Percentiles rank a stretch among this genome's conserved stretches.
Conservation (phyloP, 352 stramenopile species). For the Peronospora belbahrii region DNA sequence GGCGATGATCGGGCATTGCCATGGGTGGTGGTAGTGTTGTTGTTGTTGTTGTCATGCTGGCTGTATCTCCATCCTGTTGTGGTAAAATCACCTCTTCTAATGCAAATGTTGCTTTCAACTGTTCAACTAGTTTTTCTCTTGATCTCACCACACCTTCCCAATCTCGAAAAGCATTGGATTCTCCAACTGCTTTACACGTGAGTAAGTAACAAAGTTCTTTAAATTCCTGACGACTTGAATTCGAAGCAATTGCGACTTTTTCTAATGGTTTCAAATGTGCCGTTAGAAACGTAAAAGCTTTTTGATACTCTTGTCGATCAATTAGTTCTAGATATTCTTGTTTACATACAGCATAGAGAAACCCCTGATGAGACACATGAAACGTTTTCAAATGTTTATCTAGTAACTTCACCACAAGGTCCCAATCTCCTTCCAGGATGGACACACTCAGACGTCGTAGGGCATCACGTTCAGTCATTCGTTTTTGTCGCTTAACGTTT, state of each 20-base stretch:
- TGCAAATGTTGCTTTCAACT: conserved; percentile 75
- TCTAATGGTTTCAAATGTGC: conserved; percentile 85
- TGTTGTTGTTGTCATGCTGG: conserved; percentile 13
- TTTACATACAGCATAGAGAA: conserved; percentile 85
- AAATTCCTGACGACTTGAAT: conserved; percentile 74
- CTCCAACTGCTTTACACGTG: conserved; percentile 81
- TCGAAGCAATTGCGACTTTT: conserved; percentile 62
- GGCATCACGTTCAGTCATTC: conserved; percentile 63
- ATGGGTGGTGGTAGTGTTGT: too few relatives aligned
- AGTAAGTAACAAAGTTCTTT: conserved; percentile 86
- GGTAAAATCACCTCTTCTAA: conserved; percentile 62
- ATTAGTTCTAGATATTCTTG: conserved; percentile 87
- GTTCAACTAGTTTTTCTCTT: conserved; percentile 78
- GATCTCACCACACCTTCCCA: conserved; percentile 77
- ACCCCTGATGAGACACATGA: conserved; percentile 68
- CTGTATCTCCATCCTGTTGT: conserved; percentile 27
- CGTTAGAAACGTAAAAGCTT: conserved; percentile 85
- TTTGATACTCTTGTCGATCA: conserved; percentile 84
- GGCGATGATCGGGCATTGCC: conserved; percentile 62
- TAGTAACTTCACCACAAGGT: conserved; percentile 75
- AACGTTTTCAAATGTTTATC: conserved; percentile 80
- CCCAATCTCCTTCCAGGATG: conserved; percentile 83
- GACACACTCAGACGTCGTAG: conserved; percentile 62
- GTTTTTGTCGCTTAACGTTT: conserved; percentile 74
- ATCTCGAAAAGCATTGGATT: conserved; percentile 77